Evolutionary conservation across 345 rosid genomes (phyloP), one percentile per base, ranked within the genome.

Genomic region (Excoecaria cochinchinensis): DNA sequence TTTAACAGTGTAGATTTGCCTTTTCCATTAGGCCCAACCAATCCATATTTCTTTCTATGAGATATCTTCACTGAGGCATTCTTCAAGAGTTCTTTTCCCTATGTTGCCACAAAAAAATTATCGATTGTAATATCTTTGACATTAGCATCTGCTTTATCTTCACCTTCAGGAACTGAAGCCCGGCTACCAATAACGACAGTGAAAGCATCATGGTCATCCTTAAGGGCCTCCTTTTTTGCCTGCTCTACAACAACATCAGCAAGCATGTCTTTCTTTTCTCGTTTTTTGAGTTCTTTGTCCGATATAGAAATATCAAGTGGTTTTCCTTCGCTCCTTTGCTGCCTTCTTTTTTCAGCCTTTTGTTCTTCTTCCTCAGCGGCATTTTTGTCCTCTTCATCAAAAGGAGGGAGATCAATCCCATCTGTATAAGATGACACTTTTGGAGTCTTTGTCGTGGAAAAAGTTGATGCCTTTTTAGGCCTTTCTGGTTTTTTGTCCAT

Each of bases 1-100:
- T 93, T 95, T 76, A 93, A 81, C 76, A 95, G 69, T 1, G 99
- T 93, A 76, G 99, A 95, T 82, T 95, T 95, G n/a, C 99, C 99
- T 91, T 81, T 93, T 22, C 99, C 99, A 77, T 93, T 95, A 0
- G 97, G 98, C 66, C 99, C 98, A 44, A 95, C 91, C 82, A 95
- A 85, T 39, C 99, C 99, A 86, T 95, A 95, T 76, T 97, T 90
- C 84, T 89, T 93, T 42, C 97, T 98, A 75, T 93, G 99, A 13
- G 99, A 93, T 82, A 95, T 91, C 85, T 88, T 95, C 62, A 93
- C 92, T 19, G 94, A 83, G 3, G 97, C 82, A 84, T 91, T 90
- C 89, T 90, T 91, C 67, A 95, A 78, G 67, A 95, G 97, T 74
- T 93, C 99, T 75, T 91, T 95, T 55, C 99, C 98, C 22, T 95